These are phyloP conservation scores for Hericium erinaceus DNA, from an alignment of 768 basidiomycete genomes.

Conservation along the genomic window DNA sequence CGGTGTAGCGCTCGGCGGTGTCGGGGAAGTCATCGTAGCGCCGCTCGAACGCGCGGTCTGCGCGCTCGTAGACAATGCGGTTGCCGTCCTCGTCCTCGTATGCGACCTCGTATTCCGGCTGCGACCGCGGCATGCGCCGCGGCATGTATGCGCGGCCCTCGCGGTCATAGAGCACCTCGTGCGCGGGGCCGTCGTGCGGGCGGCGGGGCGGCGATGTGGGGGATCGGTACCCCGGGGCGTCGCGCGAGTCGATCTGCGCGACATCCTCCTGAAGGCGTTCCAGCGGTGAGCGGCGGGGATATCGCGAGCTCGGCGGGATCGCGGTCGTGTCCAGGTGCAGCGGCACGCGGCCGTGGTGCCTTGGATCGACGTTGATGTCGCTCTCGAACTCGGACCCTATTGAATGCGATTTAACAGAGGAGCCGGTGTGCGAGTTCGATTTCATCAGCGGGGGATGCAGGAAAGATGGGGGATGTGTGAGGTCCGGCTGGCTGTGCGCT, in stretches of 20 bases:
- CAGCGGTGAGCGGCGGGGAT: not conserved
- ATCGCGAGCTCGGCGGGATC: not conserved
- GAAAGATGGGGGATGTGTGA: not conserved
- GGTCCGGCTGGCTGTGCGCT: conserved; percentile 5
- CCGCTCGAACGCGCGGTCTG: not conserved
- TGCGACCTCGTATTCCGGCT: not conserved
- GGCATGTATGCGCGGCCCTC: not conserved
- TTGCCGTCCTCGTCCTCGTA: not conserved
- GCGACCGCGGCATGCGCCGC: not conserved
- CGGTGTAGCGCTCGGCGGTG: not conserved
- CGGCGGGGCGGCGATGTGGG: not conserved
- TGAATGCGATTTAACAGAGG: not conserved
- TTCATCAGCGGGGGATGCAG: not conserved
- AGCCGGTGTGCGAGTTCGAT: not conserved
- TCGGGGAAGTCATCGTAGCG: not conserved
- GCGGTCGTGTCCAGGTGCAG: not conserved
- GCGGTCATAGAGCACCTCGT: not conserved
- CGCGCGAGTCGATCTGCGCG: not conserved
- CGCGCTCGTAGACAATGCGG: not conserved
- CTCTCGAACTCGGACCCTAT: not conserved
- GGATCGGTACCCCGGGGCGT: not conserved
- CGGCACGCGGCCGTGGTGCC: not conserved
- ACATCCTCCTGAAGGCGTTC: not conserved
- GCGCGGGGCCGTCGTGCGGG: not conserved
- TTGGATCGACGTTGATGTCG: not conserved